These are phyloP conservation scores for Pseudodiploospora longispora DNA, from an alignment of 2,329 filamentous ascomycete genomes.

Conservation along the genomic window DNA sequence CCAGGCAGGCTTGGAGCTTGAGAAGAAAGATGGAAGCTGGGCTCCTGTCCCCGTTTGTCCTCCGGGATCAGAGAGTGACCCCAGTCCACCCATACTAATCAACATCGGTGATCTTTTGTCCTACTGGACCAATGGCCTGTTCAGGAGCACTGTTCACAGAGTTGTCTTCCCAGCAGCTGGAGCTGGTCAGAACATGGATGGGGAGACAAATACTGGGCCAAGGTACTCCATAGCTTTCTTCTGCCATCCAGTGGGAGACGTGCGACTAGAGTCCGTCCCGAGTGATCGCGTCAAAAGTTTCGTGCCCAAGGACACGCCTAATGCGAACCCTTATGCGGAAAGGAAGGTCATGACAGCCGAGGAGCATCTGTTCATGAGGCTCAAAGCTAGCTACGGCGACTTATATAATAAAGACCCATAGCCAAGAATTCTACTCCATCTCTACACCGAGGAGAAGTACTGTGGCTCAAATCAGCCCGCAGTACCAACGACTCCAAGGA, in stretches of 20 bases:
- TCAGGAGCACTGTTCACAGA: conserved; percentile 82
- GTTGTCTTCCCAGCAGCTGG: conserved; percentile 58
- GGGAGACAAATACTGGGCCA: conserved; percentile 41
- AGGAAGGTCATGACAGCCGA: conserved; percentile 53
- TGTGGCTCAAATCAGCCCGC: conserved; percentile 29
- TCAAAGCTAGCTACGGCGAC: conserved; percentile 50
- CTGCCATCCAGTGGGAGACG: conserved; percentile 52
- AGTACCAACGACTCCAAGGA: conserved; percentile 37
- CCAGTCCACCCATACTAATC: conserved; percentile 70
- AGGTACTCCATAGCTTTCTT: conserved; percentile 63
- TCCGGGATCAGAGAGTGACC: conserved; percentile 47
- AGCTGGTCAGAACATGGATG: conserved; percentile 20
- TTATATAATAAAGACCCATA: conserved; percentile 38
- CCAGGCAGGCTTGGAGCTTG: conserved; percentile 81
- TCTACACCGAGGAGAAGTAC: not conserved
- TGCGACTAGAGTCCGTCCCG: conserved; percentile 49
- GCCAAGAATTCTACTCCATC: not conserved
- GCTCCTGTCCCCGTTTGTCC: conserved; percentile 61
- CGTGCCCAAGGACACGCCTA: conserved; percentile 21
- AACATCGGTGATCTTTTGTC: conserved; percentile 62
- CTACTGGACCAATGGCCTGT: conserved; percentile 85
- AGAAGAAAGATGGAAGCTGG: conserved; percentile 49
- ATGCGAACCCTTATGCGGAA: conserved; percentile 40
- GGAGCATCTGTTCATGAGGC: conserved; percentile 54
- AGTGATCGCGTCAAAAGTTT: conserved; percentile 46